Conservation (phyloP, 106 monocot species). For the Iris macrosiphon region DNA sequence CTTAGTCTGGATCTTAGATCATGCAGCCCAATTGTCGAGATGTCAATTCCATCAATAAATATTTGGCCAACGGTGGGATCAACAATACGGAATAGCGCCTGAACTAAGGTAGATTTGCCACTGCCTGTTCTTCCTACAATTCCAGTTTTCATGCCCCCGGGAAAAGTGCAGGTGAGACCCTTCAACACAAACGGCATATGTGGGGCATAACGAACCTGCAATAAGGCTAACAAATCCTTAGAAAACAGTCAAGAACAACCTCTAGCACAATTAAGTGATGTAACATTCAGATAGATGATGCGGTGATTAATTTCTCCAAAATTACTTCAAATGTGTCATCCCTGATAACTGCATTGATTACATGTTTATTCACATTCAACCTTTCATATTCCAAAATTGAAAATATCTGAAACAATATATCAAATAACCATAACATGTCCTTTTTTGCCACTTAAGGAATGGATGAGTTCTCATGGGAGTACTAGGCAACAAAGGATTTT, state of each 20-base stretch:
- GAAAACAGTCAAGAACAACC: not conserved
- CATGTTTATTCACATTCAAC: too few species aligned
- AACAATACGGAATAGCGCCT: constrained; percentile 72
- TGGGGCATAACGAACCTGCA: constrained; percentile 68
- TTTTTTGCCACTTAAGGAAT: too few species aligned
- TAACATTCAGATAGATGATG: not conserved
- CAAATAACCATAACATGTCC: too few species aligned
- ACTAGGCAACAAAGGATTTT: too few species aligned
- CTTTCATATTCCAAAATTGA: too few species aligned
- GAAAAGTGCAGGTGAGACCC: constrained; percentile 61
- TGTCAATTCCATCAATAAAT: constrained; percentile 61
- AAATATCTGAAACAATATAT: too few species aligned
- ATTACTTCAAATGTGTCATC: too few species aligned
- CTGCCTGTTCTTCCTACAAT: constrained; percentile 87
- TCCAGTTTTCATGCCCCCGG: constrained; percentile 67
- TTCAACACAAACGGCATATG: constrained; percentile 78
- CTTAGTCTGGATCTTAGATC: constrained; percentile 76
- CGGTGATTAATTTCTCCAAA: too few species aligned
- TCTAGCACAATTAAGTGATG: not conserved
- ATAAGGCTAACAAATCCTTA: not conserved
- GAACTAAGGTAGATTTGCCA: constrained; percentile 79
- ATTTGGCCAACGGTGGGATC: constrained; percentile 64
- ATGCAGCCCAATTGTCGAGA: constrained; percentile 74
- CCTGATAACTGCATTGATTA: too few species aligned
- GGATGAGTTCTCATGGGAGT: too few species aligned